Conservation (phyloP, 257 asterid species). For the Rehmannia glutinosa region DNA sequence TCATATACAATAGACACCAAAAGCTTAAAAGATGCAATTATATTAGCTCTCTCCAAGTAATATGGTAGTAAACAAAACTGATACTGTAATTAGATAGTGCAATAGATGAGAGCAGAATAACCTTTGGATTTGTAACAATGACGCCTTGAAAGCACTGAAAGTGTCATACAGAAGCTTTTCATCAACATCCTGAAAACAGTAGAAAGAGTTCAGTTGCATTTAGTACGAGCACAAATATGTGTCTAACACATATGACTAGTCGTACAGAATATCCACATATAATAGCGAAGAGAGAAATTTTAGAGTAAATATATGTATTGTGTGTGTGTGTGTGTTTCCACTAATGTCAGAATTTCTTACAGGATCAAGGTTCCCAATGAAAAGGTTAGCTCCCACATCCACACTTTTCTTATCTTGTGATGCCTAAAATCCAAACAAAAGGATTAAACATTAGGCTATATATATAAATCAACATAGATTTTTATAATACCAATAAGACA, state of each 20-base stretch:
- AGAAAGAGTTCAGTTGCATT: neutral
- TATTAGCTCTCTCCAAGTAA: neutral
- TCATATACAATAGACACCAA: neutral
- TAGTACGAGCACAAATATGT: neutral
- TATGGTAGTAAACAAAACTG: neutral
- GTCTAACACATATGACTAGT: neutral
- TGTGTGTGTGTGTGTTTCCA: neutral
- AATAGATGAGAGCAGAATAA: constrained; percentile 16
- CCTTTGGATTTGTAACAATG: constrained; percentile 94
- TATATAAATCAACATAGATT: neutral
- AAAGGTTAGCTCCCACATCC: constrained; percentile 95
- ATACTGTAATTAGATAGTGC: neutral
- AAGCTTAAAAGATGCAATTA: neutral
- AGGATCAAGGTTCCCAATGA: constrained; percentile 92
- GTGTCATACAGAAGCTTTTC: constrained; percentile 88
- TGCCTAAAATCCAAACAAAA: constrained; percentile 41
- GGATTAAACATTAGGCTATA: neutral
- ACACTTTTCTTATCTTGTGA: constrained; percentile 94
- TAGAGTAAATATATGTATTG: too few relatives aligned
- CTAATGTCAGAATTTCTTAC: constrained; percentile 37
- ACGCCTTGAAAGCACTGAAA: constrained; percentile 92
- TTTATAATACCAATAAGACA: neutral
- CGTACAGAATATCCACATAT: neutral
- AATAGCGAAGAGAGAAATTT: neutral
- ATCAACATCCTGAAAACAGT: constrained; percentile 78